Evolutionary conservation across 2,329 filamentous ascomycete species (phyloP), one percentile per base, ranked within the genome.

Genomic region (Coleophoma crateriformis): DNA sequence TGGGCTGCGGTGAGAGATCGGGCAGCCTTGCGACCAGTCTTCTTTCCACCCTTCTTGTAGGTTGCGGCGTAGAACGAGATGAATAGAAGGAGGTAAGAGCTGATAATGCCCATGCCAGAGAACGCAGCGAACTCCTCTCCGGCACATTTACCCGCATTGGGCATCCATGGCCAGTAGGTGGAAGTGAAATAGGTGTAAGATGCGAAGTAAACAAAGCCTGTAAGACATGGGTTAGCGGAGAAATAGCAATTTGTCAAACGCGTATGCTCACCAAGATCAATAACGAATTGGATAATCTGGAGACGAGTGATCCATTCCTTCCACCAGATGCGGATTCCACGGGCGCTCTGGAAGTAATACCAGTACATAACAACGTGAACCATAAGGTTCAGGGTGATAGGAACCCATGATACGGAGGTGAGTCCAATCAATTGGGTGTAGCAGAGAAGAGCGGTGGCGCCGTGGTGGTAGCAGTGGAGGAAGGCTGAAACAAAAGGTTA

Each of bases 351-450:
- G 85, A 97, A 97, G 82, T 97, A 97, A 84, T 97, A 97, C 91
- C 91, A 96, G 85, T 97, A 97, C 92, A 97, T 97, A 68, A 96
- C 88, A 51, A 97, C 92, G 74, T 97, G 92, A 49, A 97, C 92
- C 56, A 82, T 83, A 66, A 97, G 75, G 80, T 97, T 97, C 62
- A 97, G 82, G 48, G 83, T 86, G 68, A 97, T 97, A 55, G 87
- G 85, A 49, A 96, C 89, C 92, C 92, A 97, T 53, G 91, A 95
- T 50, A 97, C 92, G 40, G 92, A 81, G 42, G 92, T 97, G 65
- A 88, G 82, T 60, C 92, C 92, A 64, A 96, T 86, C 58, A 97
- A 83, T 76, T 97, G 92, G 50, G 90, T 96, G 79, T 95, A 97
- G 87, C 92, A 96, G 62, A 97, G 87, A 57, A 96, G 85, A 61